Base-by-base conservation (phyloP, 768 basidiomycete species). In the Fomitopsis serialis region DNA sequence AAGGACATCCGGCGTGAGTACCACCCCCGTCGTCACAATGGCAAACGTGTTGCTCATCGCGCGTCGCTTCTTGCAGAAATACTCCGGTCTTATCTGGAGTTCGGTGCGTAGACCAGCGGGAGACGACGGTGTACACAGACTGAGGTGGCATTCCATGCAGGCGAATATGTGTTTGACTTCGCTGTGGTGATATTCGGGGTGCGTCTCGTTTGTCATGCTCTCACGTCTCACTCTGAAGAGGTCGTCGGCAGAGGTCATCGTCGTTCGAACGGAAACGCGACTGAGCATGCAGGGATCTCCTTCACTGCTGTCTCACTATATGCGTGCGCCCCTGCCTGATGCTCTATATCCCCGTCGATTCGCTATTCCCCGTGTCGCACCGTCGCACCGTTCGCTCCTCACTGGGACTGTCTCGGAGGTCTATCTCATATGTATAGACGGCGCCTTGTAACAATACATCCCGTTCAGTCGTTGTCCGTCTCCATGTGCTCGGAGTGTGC, bases 101-200 rank as follows among this genome's bases (percentile, higher is more conserved):
- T 84, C 24, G 91, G 89, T 88, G 55, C 52, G 81, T 70, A 48
- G 44, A n/a, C 42, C 10, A 5, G 23, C 23, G 35, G 8, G 17
- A 21, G 15, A 15, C 11, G 22, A 2, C 11, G 24, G 19, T 34
- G 43, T 43, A n/a, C 42, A 19, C 12, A 37, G 29, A 11, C n/a
- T 37, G 1, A 29, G 13, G 24, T 50, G 35, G 6, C 42, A 64
- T 19, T 34, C 23, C n/a, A 22, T 47, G 43, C 59, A 90, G 89
- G 90, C 45, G 91, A 94, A 71, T 93, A 93, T 62, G 72, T 77
- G 3, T 92, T 90, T 61, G 92, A 94, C 71, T 90, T 94, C 63
- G 87, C 88, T 11, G 80, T 92, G 9, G 92, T 94, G 24, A 64
- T 93, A 48, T 78, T 88, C 42, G 90, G 92, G 67, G 91, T 93